Evolutionary conservation across 306 rosid species (phyloP).

Genomic region (Ochetophila trinervis): DNA sequence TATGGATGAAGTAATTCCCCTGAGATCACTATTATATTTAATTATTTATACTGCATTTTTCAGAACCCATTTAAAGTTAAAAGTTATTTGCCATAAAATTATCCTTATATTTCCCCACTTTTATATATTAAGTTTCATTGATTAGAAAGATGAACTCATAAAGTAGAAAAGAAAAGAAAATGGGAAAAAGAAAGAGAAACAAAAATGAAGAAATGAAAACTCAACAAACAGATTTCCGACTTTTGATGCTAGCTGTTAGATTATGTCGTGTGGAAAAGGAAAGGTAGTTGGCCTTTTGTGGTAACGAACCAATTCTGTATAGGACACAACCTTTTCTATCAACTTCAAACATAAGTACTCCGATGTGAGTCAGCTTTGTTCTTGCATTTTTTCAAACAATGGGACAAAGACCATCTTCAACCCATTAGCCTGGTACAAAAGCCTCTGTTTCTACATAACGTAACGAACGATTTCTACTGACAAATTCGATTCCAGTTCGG

Average conservation of each 20-base stretch:
- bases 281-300: constrained; percentile 16
- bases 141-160: background rate
- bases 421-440: too few species aligned
- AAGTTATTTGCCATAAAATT: background rate
- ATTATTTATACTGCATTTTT: too few species aligned
- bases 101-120: background rate
- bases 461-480: background rate
- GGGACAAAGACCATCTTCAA: too few species aligned
- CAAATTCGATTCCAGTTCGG: background rate
- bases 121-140: background rate
- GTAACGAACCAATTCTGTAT: constrained; percentile 18
- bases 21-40: background rate
- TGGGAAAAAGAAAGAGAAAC: background rate
- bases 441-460: background rate
- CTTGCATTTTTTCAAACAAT: background rate
- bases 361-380: background rate
- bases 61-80: too few species aligned
- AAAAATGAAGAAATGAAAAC: constrained; percentile 1
- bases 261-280: constrained; percentile 8
- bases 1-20: background rate
- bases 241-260: constrained; percentile 22
- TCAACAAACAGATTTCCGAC: constrained; percentile 10
- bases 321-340: constrained; percentile 3
- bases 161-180: background rate
- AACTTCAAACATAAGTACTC: background rate